Evolutionary conservation across 352 stramenopile species (phyloP), one percentile per base, ranked within the genome.

Genomic region (Globisporangium lucens): DNA sequence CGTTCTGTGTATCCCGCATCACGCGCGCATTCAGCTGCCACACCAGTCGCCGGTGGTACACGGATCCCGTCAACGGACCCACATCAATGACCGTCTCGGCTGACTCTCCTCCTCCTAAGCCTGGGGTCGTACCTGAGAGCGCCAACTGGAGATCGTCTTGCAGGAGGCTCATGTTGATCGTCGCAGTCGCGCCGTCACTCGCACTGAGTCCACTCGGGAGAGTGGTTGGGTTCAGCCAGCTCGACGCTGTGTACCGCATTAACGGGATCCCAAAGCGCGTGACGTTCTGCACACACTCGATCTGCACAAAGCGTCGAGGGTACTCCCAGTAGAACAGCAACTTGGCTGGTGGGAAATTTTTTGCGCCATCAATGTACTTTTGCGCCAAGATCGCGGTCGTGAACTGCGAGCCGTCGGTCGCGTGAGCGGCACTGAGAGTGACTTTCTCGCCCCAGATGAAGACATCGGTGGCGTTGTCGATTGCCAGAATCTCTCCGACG

Each of bases 321-420:
- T 83, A 79, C 2, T 62, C 57, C 82, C 82, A 91, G 56, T 87
- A 89, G 47, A 91, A 86, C 20, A 77, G 66, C 17, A 91, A 57
- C 29, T 76, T 79, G 6, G 66, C 17, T 0, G 80, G 82, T 4
- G 78, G 78, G 20, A 82, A 88, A 2, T 74, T 63, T 8, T 62
- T 47, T 0, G 51, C 52, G 10, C 41, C 66, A 12, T 62, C 55
- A 13, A 47, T 51, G 22, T 69, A 67, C 17, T 78, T 67, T 0
- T 64, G 70, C 9, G 72, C 49, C 20, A 83, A 60, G 8, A 89
- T 38, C 1, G 70, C 70, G 1, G 77, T 90, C 22, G 75, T 76
- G 70, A 91, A 91, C 59, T 89, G 80, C 6, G 80, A 87, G 8
- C 82, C 74, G 35, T 91, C 80, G 0, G 80, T 89, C 12, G 77